Evolutionary conservation across 441 rosid genomes (phyloP), one percentile per base, ranked within the genome.

Genomic region (Heliophila coronopifolia): DNA sequence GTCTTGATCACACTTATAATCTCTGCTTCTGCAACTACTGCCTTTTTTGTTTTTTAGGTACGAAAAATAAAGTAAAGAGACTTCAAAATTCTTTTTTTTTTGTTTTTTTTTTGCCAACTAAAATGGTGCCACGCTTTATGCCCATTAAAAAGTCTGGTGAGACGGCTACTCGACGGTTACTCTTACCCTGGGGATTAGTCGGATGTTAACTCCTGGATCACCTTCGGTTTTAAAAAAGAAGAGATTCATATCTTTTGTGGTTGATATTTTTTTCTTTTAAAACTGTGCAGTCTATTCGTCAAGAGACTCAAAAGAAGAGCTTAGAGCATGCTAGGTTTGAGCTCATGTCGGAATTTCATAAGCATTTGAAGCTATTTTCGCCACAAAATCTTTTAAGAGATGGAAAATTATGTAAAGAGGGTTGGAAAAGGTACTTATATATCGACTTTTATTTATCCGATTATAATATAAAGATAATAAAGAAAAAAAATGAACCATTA

Each of bases 291-390:
- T 63, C 33, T 13, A 55, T 55, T 49, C 52, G 41, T 27, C 40
- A 2, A 34, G 58, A 33, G 0, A 52, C 55, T 33, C 68, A 63
- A 56, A 27, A 11, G 11, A 63, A 41, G 35, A 56, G 58, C 46
- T 49, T 63, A 63, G 58, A 56, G 6, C 46, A 41, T 0, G 52
- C 68, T 0, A 55, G 52, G 22, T 63, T 63, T 42, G 63, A 40
- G 61, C 52, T 56, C 27, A 63, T 63, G 68, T 63, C 68, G 14
- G 63, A 55, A 55, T 63, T 63, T 13, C 63, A 55, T 48, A 56
- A 40, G 35, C 52, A 63, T 12, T 49, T 63, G 11, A 52, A 48
- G 10, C 13, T 0, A 0, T 63, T 63, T 56, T 49, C 62, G 2
- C 68, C 68, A 4, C 39, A 55, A 55, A 55, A 3, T 16, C 24